Base-by-base conservation (phyloP, 805 yeast genomes). In the Metschnikowia vanudenii region DNA sequence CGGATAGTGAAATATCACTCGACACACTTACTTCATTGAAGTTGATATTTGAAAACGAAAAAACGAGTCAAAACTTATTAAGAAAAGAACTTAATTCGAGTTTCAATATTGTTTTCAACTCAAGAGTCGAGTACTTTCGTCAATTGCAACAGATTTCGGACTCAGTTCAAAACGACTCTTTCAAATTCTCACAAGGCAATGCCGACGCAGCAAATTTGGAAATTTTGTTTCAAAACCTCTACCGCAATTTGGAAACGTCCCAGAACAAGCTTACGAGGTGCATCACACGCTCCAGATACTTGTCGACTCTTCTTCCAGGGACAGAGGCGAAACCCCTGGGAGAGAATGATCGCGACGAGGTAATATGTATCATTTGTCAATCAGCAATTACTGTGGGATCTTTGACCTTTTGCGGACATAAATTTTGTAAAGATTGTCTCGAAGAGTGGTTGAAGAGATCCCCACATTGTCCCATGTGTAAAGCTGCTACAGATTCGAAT, bases 351-450 rank as follows among this genome's bases (percentile, higher is more conserved):
- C n/a, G 45, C 36, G 75, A 74, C 7, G 79, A 73, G 9, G 61
- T 74, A 44, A 64, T 75, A 16, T 94, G 99, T 64, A 77, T 83
- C 28, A 91, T 94, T 50, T 94, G 99, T 62, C 79, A 85, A 17
- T 75, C 82, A 3, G 61, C 78, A 1, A 88, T 90, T 41, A 71
- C 78, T 2, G 72, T 81, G 33, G 99, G 99, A 0, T 77, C 94
- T 0, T 69, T 94, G 46, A 85, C 96, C 0, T 81, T 81, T 9
- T 94, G 99, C 74, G 98, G 98, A 0, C 99, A 94, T 65, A 82
- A 82, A 55, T 94, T 85, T 60, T 94, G 99, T 62, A 78, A 80
- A 47, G 86, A 79, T 1, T 94, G 99, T 63, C 70, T 94, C 31
- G 74, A 68, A 16, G 81, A 74, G 45, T 94, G 99, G 99, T 60